Evolutionary conservation across 805 yeast genomes (phyloP), one percentile per base, ranked within the genome.

Genomic region (Dipodascopsis tothii): DNA sequence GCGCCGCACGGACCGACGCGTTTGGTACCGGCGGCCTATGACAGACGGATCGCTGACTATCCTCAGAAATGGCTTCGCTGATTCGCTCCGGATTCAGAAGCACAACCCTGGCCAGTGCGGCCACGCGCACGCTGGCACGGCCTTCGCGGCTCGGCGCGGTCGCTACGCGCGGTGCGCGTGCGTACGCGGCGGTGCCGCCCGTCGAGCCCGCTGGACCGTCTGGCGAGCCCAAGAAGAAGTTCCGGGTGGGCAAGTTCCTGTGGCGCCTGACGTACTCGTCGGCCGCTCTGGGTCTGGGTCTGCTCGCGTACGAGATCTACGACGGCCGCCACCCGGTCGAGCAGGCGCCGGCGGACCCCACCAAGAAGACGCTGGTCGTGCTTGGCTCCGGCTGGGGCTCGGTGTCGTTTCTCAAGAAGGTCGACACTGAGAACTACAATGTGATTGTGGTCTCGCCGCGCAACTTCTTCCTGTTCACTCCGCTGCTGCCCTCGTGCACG

Each of bases 341-440:
- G 21, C 69, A 68, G 48, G 57, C 60, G 41, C 63, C 65, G 18
- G 63, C 65, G 16, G 85, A 83, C 45, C 75, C 75, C 45, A 66
- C 71, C 60, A 80, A 77, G 71, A 80, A 81, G 65, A 78, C 82
- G n/a, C 67, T 80, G 57, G 92, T 90, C 41, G 80, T 68, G 25
- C 63, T 68, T 74, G 65, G 76, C 50, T 79, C 95, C 19, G 97
- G 96, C 43, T 88, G 97, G 97, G 96, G 95, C 48, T 77, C 94
- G 9, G 81, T 88, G 42, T 80, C 95, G 4, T 68, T 87, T 49
- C 73, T 88, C 66, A 85, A 84, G 69, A 76, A 79, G 60, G 70
- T 88, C 63, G 96, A 88, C 63, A 81, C 96, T 34, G 71, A 88
- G 38, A 71, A 81, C 63, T 88, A 86, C 69, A 85, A 90, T 61